Evolutionary conservation across 2,329 filamentous ascomycete species (phyloP).

Genomic region (Eurotiales sp.): DNA sequence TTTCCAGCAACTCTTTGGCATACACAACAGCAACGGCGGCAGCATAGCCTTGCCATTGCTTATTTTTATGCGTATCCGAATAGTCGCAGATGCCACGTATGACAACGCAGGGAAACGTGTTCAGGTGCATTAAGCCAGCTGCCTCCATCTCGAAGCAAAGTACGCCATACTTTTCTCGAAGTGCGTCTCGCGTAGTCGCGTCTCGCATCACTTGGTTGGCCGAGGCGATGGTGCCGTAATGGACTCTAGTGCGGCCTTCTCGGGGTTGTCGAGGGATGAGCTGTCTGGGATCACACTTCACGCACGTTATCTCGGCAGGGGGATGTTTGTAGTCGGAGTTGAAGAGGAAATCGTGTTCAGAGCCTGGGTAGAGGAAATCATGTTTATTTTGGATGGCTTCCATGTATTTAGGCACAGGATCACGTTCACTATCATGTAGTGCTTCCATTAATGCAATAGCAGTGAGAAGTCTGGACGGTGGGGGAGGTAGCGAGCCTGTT

Average conservation of each 20-base stretch:
- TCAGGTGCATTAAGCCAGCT: neutral
- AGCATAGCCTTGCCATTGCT: constrained; percentile 6
- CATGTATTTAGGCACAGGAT: no score
- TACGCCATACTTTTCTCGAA: neutral
- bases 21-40: neutral
- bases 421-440: no score
- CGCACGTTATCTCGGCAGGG: neutral
- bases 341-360: neutral
- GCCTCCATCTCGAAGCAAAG: constrained; percentile 11
- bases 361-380: neutral
- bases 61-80: constrained; percentile 7
- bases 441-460: no score
- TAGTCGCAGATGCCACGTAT: constrained; percentile 11
- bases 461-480: neutral
- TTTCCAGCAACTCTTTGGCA: neutral
- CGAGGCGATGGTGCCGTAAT: constrained; percentile 1
- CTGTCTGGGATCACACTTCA: no score
- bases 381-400: neutral
- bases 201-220: constrained; percentile 3
- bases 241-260: neutral
- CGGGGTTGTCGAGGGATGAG: no score
- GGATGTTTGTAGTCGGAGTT: neutral
- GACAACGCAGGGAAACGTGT: constrained; percentile 6
- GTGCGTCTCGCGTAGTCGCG: neutral
- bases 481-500: neutral